These are phyloP conservation scores for Ceratobasidium sp. DNA, from an alignment of 1,284 basidiomycete genomes.

Conservation along the genomic window DNA sequence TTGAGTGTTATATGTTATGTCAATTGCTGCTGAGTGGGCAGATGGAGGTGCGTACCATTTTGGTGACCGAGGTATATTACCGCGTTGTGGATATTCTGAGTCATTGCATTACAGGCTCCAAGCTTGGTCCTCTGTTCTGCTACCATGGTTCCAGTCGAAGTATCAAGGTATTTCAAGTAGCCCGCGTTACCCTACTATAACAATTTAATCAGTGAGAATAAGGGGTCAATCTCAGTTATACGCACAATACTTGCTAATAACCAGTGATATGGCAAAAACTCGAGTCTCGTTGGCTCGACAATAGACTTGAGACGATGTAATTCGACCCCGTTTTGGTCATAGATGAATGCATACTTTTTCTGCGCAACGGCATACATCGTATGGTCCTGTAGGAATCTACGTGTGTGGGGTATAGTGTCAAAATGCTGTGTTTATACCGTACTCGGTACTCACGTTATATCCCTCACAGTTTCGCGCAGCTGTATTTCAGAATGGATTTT, in stretches of 20 bases:
- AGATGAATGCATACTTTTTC: constrained; percentile 96
- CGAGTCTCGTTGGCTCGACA: constrained; percentile 90
- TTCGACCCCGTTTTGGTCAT: constrained; percentile 95
- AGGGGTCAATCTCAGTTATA: constrained; percentile 49
- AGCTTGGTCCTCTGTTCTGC: constrained; percentile 92
- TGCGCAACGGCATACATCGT: constrained; percentile 96
- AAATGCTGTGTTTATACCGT: not conserved
- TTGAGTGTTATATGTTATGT: not conserved
- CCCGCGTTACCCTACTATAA: constrained; percentile 81
- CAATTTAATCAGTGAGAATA: constrained; percentile 30
- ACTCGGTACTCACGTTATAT: constrained; percentile 77
- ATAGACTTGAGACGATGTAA: constrained; percentile 88
- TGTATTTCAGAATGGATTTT: constrained; percentile 91
- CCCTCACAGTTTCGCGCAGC: constrained; percentile 88
- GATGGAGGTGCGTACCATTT: constrained; percentile 64
- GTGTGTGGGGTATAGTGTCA: not conserved
- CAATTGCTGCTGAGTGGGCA: not conserved
- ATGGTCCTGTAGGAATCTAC: constrained; percentile 92
- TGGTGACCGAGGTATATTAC: constrained; percentile 95
- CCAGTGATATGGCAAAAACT: constrained; percentile 98
- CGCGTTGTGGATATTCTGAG: constrained; percentile 92
- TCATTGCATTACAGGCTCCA: constrained; percentile 87
- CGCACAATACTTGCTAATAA: constrained; percentile 86
- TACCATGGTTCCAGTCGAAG: constrained; percentile 90
- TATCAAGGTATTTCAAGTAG: constrained; percentile 97